phyloP scores from a whole-genome alignment of 257 asterid species.

The Nicotiana noctiflora region DNA sequence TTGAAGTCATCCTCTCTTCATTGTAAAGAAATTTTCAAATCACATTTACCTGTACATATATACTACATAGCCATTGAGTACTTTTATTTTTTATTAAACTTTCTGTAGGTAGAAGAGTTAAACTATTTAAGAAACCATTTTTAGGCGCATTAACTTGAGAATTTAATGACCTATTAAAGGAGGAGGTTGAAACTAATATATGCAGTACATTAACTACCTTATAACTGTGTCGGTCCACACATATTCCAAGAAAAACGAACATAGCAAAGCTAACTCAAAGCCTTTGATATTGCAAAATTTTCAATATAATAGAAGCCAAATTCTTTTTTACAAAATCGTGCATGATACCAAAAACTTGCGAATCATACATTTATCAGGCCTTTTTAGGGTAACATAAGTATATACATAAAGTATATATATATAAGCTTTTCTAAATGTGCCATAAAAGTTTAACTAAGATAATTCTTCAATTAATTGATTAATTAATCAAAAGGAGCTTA shows the following conservation, averaged over 20 bases:
- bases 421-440: neutral
- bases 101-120: no score
- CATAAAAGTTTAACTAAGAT: neutral
- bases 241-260: neutral
- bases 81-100: no score
- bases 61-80: no score
- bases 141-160: neutral
- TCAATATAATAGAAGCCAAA: neutral
- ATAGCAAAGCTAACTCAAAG: neutral
- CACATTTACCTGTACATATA: no score
- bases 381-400: neutral
- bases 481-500: slow-evolving; percentile 26
- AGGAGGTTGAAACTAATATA: neutral
- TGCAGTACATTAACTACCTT: neutral
- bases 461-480: neutral
- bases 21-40: no score
- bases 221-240: neutral
- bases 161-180: neutral
- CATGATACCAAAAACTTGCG: neutral
- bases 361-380: neutral
- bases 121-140: neutral
- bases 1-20: neutral
- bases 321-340: neutral
- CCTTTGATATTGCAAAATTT: neutral
- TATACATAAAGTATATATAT: neutral